Conservation (phyloP, 179 eudicot species). For the Camellia oleifera region DNA sequence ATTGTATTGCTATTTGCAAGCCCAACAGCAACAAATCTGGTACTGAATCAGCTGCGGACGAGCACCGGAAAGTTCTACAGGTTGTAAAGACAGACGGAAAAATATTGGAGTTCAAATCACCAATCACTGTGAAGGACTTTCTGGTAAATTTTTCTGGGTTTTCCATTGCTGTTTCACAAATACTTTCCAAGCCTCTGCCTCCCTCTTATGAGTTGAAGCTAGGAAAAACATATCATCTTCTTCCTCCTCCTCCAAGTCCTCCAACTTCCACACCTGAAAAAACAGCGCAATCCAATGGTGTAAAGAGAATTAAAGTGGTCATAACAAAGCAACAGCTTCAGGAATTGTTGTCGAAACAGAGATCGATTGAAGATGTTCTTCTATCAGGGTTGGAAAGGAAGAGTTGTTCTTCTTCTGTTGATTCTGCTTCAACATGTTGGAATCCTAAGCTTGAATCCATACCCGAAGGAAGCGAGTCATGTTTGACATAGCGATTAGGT, state of each 20-base stretch:
- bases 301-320: slow-evolving; percentile 57
- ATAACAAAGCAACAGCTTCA: slow-evolving; percentile 63
- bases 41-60: slow-evolving; percentile 6
- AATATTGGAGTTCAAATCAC: slow-evolving; percentile 39
- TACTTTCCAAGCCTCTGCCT: slow-evolving; percentile 44
- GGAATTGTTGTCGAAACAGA: slow-evolving; percentile 33
- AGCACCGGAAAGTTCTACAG: slow-evolving; percentile 26
- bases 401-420: slow-evolving; percentile 9
- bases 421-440: slow-evolving; percentile 22
- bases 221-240: slow-evolving; percentile 41
- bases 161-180: slow-evolving; percentile 35
- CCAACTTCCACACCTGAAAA: neutral
- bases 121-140: slow-evolving; percentile 44
- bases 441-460: slow-evolving; percentile 43
- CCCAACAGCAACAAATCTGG: slow-evolving; percentile 13
- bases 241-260: slow-evolving; percentile 17
- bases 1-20: slow-evolving; percentile 29
- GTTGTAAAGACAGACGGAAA: slow-evolving; percentile 55
- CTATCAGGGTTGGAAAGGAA: slow-evolving; percentile 10
- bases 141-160: slow-evolving; percentile 35
- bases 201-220: slow-evolving; percentile 29
- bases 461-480: slow-evolving; percentile 41
- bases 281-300: neutral
- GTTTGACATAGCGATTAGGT: no score
- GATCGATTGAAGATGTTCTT: slow-evolving; percentile 31